Conservation (phyloP, 129 eudicot genomes). For the Centrapalus pauciflorus region DNA sequence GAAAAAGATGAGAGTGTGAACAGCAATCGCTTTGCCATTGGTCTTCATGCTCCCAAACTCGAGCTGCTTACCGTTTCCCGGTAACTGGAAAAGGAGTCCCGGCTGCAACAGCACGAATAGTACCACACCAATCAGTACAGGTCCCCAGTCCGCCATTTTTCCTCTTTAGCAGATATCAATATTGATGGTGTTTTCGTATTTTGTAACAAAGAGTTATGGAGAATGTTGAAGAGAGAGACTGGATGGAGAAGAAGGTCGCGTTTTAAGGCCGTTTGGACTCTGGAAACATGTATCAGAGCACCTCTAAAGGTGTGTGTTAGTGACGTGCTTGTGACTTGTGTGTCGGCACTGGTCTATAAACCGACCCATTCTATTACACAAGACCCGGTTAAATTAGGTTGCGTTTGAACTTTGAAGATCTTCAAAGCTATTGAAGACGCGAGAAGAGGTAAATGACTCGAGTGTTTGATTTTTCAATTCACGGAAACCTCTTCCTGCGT, state of each 20-base stretch:
- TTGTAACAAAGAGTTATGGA: too few relatives aligned
- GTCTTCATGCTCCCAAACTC: constrained; percentile 96
- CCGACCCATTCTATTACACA: too few relatives aligned
- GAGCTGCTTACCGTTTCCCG: constrained; percentile 59
- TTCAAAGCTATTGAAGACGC: too few relatives aligned
- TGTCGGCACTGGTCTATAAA: too few relatives aligned
- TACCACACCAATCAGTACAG: constrained; percentile 82
- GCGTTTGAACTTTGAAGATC: too few relatives aligned
- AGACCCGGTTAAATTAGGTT: too few relatives aligned
- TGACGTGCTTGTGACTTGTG: too few relatives aligned
- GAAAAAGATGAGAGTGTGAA: constrained; percentile 90
- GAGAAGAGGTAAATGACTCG: too few relatives aligned
- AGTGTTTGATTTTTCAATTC: too few relatives aligned
- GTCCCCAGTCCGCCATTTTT: constrained; percentile 95
- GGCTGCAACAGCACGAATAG: constrained; percentile 83
- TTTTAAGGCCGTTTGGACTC: not conserved
- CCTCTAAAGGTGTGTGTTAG: not conserved
- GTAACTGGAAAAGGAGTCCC: constrained; percentile 71
- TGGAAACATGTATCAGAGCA: not conserved
- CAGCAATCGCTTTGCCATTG: constrained; percentile 84
- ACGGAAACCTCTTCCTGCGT: too few relatives aligned
- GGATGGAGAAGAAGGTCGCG: not conserved
- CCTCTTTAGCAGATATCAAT: not conserved
- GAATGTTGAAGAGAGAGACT: not conserved
- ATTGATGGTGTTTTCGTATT: not conserved